Percentiles rank a stretch among this genome's conserved stretches.
These are phyloP conservation scores for Trichoderma hamatum DNA, from an alignment of 2,329 filamentous ascomycete species.

Conservation along the genomic window DNA sequence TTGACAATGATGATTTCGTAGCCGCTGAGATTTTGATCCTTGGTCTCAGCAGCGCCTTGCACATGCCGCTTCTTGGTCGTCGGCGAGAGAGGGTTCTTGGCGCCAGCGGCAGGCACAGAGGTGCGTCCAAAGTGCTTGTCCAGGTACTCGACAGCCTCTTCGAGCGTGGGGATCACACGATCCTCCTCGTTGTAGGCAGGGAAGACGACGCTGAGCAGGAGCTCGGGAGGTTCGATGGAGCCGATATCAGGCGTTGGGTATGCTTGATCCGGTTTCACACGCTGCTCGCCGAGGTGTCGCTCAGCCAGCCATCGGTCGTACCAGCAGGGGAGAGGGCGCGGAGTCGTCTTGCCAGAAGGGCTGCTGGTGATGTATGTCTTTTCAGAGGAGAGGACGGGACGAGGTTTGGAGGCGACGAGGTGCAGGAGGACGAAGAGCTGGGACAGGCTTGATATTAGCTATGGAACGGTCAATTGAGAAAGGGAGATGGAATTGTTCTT, in stretches of 20 bases:
- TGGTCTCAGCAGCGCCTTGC: conserved; percentile 35
- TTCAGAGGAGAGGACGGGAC: conserved; percentile 73
- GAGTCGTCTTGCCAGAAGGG: conserved; percentile 51
- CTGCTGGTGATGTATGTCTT: conserved; percentile 81
- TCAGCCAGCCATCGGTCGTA: conserved; percentile 72
- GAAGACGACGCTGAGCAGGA: conserved; percentile 90
- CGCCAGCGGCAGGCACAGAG: conserved; percentile 25
- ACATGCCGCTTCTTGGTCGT: conserved; percentile 40
- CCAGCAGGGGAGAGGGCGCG: conserved; percentile 77
- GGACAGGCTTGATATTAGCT: conserved; percentile 2
- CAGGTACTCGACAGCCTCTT: conserved; percentile 87
- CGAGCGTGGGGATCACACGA: conserved; percentile 79
- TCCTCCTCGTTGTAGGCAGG: conserved; percentile 95
- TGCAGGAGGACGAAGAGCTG: conserved; percentile 68
- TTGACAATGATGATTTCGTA: conserved; percentile 95
- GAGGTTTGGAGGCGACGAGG: conserved; percentile 79
- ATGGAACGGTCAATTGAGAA: not conserved
- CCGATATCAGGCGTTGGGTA: conserved; percentile 52
- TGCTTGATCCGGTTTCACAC: conserved; percentile 42
- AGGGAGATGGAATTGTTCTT: conserved; percentile 29
- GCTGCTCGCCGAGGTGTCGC: conserved; percentile 54
- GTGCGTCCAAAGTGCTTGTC: conserved; percentile 71
- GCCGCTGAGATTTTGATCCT: conserved; percentile 49
- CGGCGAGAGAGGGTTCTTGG: conserved; percentile 33
- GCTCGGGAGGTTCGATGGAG: conserved; percentile 70